Evolutionary conservation across 805 yeast genomes (phyloP), one percentile per base, ranked within the genome.

Genomic region (Kodamaea lidongshanica): DNA sequence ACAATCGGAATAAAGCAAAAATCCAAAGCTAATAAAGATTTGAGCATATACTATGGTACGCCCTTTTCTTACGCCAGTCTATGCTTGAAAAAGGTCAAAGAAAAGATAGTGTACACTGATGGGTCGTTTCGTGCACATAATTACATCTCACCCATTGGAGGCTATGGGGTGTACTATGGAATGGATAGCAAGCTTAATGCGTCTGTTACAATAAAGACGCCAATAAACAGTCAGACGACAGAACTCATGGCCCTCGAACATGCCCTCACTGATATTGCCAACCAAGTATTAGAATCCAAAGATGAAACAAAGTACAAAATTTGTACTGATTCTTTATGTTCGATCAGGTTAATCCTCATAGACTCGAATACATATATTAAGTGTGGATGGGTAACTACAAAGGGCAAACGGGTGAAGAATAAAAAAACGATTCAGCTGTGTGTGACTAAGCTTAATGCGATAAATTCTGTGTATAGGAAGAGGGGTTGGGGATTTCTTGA

Each of bases 91-190:
- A n/a, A n/a, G n/a, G n/a, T n/a, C 13, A 10, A 34, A 23, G 19
- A 20, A 5, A 16, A 38, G 7, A 27, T 10, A 9, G 61, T 85
- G 0, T 87, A 72, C 45, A 78, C 85, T 12, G 96, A 87, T 53
- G 96, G 96, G 0, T 82, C 94, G 0, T 64, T 78, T 0, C n/a
- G n/a, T n/a, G n/a, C n/a, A n/a, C n/a, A n/a, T n/a, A n/a, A n/a
- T n/a, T n/a, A n/a, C n/a, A n/a, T n/a, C n/a, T n/a, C n/a, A n/a
- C n/a, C n/a, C n/a, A 38, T 41, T 8, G 77, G 79, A 0, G 96
- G 96, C 0, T 76, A 71, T 45, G 96, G 95, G 14, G 82, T 81
- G 0, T 85, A 59, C 49, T 84, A 69, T 50, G 88, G 86, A 0
- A 56, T 42, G 0, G 45, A 52, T 19, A 80, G 77, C 44, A 35